Evolutionary conservation across 768 basidiomycete genomes (phyloP).

Genomic region (Suillus subaureus): DNA sequence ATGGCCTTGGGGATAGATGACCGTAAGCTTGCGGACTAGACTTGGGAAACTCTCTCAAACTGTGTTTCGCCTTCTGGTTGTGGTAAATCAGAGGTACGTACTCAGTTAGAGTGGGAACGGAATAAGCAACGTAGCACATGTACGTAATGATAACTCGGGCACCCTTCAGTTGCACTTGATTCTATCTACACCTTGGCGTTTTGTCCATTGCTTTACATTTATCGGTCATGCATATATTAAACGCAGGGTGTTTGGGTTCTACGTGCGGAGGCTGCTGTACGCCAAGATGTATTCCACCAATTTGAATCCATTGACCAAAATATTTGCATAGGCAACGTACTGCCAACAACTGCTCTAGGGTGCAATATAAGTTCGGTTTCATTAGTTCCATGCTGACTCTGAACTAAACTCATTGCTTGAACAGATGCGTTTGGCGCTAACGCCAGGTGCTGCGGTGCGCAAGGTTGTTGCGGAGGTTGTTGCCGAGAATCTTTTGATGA

Average conservation of each 20-base stretch:
- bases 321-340: constrained; percentile 17
- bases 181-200: background rate
- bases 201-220: background rate
- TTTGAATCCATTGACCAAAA: background rate
- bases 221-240: background rate
- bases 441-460: constrained; percentile 25
- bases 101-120: background rate
- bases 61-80: background rate
- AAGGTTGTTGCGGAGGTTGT: constrained; percentile 31
- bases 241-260: background rate
- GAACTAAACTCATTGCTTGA: background rate
- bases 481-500: constrained; percentile 30
- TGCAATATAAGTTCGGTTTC: constrained; percentile 27
- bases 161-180: background rate
- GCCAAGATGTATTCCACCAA: constrained; percentile 3
- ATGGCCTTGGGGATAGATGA: background rate
- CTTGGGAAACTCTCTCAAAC: too few relatives aligned
- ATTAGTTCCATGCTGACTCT: background rate
- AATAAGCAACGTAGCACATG: background rate
- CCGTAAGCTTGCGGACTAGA: background rate
- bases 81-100: background rate
- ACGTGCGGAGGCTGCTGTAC: constrained; percentile 25
- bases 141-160: background rate
- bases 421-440: constrained; percentile 27
- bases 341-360: constrained; percentile 18